Base-by-base conservation (phyloP, 805 yeast genomes). In the Ascoidea rubescens region DNA sequence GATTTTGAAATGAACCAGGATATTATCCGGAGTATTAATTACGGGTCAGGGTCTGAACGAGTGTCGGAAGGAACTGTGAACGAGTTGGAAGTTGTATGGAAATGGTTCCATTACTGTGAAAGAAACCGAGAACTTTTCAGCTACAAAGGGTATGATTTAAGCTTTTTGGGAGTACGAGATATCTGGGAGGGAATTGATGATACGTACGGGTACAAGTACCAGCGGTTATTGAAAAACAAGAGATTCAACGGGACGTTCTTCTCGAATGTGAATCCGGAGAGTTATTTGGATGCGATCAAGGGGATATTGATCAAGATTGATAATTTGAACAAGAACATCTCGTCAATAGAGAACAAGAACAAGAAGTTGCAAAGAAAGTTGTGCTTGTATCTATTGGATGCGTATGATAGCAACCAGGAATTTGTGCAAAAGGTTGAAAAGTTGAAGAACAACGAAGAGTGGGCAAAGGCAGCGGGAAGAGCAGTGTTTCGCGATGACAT, bases 401-500 rank as follows among this genome's bases (percentile, higher is more conserved):
- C 43, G 14, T 37, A 37, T 37, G 32, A 8, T 4, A 44, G 37
- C 21, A 49, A 51, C 8, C 51, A 49, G 14, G 48, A 31, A 30
- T 28, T 55, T 21, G 33, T 48, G 8, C 50, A 51, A 45, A 53
- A 46, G 32, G 31, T 55, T n/a, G 57, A 55, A 42, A 51, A 31
- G 21, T 43, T 52, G 16, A 49, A 49, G 28, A 46, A 46, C 30
- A 17, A 32, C 6, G 51, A 50, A 50, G 44, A 33, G 32, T 30
- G 17, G 28, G 31, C 51, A 31, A 31, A 17, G 12, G 98, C 99
- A 0, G 99, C 97, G 0, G 98, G 95, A 0, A 87, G 96, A 95
- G 97, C 97, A 0, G 90, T 89, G 0, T 91, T 91, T 65, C 91
- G 87, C 62, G 96, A 96, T 5, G 87, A 89, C 64, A 85, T 91